Base-by-base conservation (phyloP, 371 early-diverging fungal genomes). In the Mortierella sp. region DNA sequence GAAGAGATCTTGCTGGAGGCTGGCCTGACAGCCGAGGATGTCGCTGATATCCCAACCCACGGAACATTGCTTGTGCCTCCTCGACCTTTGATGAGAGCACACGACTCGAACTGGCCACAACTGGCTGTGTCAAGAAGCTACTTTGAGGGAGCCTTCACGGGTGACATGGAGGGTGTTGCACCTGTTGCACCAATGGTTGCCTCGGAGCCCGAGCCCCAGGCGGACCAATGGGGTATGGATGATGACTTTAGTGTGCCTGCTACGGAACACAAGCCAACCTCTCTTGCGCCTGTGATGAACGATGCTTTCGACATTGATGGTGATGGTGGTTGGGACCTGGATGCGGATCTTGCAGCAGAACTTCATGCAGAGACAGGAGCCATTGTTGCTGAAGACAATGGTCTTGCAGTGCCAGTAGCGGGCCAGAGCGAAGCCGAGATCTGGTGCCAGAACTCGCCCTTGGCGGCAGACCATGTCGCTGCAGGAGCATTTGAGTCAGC, bases 401-500 rank as follows among this genome's bases (percentile, higher is more conserved):
- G 84, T 28, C 87, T 90, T 72, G 86, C 88, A 23, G 84, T 91
- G n/a, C 94, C 92, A 3, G 82, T 88, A 57, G 87, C 89, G 9
- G 98, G 97, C 4, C 85, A 89, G 1, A 85, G 81, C 67, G 89
- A 92, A 72, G 84, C 81, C 5, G 89, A 90, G 4, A 55, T 86
- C 9, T 97, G 96, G 96, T 83, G 87, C 37, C 93, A 93, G 69
- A 94, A 92, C 84, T 95, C 95, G 4, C 85, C 84, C 23, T 81
- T 94, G 55, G 94, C 97, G 12, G 93, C 89, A 0, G 96, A 96
- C 81, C 97, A 97, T 80, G 89, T 97, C 69, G 96, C 96, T 0
- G 96, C 97, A 6, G 99, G 99, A 55, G 87, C 93, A 7, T 97
- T 96, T 81, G 97, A 96, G 65, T 90, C 89, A 37, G 99, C 97